Evolutionary conservation across 192 early-diverging fungal species (phyloP).

Genomic region (Coemansia biformis): DNA sequence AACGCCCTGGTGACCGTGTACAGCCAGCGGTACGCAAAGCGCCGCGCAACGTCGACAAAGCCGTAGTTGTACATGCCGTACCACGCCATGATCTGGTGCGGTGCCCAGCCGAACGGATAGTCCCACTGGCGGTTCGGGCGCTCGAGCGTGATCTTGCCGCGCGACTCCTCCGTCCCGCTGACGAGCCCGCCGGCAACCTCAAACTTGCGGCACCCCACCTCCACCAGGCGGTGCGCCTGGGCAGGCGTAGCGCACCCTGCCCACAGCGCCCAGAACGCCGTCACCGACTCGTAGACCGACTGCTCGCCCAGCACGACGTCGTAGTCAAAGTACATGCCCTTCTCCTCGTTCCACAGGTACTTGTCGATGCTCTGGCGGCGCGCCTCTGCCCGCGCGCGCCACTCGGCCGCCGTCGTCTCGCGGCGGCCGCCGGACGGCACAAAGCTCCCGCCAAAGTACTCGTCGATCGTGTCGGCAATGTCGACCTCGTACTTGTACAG

Average conservation of each 20-base stretch:
- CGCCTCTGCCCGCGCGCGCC: conserved; percentile 60
- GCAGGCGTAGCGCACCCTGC: conserved; percentile 67
- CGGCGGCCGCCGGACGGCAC: conserved; percentile 23
- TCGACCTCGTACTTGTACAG: conserved; percentile 97
- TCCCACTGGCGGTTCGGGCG: conserved; percentile 97
- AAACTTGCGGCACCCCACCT: conserved; percentile 65
- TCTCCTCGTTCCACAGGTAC: conserved; percentile 79
- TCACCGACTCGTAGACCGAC: conserved; percentile 82
- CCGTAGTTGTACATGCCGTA: conserved; percentile 82
- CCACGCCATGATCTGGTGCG: conserved; percentile 98
- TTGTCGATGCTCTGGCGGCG: conserved; percentile 65
- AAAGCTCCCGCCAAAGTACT: conserved; percentile 56
- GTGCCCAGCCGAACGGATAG: conserved; percentile 93
- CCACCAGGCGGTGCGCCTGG: conserved; percentile 75
- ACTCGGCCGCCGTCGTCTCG: conserved; percentile 52
- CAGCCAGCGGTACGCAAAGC: conserved; percentile 92
- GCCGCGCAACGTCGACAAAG: conserved; percentile 61
- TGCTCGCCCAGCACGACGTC: conserved; percentile 64
- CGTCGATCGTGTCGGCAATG: conserved; percentile 66
- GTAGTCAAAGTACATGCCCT: conserved; percentile 85
- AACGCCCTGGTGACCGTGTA: conserved; percentile 92
- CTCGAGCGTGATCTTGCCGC: conserved; percentile 72
- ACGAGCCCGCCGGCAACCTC: conserved; percentile 90
- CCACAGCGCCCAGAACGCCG: conserved; percentile 90
- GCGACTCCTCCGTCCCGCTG: conserved; percentile 83